Conservation (phyloP, 805 yeast genomes). For the Candida adriatica region DNA sequence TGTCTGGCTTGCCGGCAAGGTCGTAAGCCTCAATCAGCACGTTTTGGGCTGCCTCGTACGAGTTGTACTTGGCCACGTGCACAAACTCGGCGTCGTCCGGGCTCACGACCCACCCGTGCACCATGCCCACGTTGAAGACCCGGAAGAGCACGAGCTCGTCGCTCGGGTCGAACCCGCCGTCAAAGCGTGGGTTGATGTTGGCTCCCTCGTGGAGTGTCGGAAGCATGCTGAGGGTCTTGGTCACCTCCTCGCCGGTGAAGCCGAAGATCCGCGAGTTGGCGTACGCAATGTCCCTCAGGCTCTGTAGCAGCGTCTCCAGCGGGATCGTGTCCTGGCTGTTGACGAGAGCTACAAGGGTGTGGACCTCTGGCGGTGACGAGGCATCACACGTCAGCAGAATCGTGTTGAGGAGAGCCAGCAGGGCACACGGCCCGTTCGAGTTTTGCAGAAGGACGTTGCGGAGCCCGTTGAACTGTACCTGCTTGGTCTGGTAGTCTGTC, state of each 20-base stretch:
- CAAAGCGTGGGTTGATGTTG: constrained; percentile 63
- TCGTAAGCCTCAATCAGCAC: constrained; percentile 43
- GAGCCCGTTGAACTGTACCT: constrained; percentile 17
- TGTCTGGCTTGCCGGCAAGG: constrained; percentile 19
- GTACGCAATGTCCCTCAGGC: constrained; percentile 41
- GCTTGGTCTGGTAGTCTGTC: constrained; percentile 13
- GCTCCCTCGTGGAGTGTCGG: constrained; percentile 68
- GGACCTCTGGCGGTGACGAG: constrained; percentile 18
- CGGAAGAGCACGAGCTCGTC: constrained; percentile 51
- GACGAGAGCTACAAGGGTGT: constrained; percentile 27
- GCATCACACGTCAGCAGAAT: constrained; percentile 43
- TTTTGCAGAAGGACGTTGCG: constrained; percentile 65
- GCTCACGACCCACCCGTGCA: constrained; percentile 82
- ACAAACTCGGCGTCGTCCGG: constrained; percentile 30
- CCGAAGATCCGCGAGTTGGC: constrained; percentile 23
- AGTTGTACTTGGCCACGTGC: constrained; percentile 33
- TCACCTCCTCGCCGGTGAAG: constrained; percentile 26
- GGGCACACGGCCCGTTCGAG: constrained; percentile 82
- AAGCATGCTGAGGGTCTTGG: constrained; percentile 40
- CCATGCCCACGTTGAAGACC: constrained; percentile 50
- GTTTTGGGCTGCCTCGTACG: constrained; percentile 57
- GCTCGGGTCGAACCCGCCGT: constrained; percentile 50
- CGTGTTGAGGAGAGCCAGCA: constrained; percentile 71
- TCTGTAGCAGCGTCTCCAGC: constrained; percentile 38
- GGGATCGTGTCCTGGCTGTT: constrained; percentile 25